These are phyloP conservation scores for Rhodocollybia butyracea DNA, from an alignment of 768 basidiomycete species.

Conservation along the genomic window DNA sequence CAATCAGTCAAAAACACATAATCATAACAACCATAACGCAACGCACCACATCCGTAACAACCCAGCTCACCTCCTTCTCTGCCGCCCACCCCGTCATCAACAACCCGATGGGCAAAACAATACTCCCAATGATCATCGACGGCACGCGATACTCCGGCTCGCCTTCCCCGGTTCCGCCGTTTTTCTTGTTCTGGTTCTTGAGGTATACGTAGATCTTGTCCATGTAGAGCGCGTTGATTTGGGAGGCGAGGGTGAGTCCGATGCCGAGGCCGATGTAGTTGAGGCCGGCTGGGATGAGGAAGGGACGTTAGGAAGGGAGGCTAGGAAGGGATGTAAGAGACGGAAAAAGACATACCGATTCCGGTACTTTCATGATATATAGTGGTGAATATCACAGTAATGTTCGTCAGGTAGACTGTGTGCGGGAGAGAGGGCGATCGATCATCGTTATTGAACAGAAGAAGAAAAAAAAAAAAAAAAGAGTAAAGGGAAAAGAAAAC, in stretches of 20 bases:
- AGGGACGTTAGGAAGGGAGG: too few relatives aligned
- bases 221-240: constrained; percentile 53
- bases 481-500: too few relatives aligned
- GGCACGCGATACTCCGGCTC: constrained; percentile 53
- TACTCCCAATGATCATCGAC: constrained; percentile 53
- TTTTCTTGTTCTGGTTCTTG: constrained; percentile 38
- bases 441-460: neutral
- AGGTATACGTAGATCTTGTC: constrained; percentile 53
- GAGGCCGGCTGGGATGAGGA: constrained; percentile 38
- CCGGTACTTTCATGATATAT: constrained; percentile 54
- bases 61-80: constrained; percentile 58
- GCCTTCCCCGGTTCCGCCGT: constrained; percentile 28
- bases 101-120: constrained; percentile 63
- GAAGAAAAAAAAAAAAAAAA: too few relatives aligned
- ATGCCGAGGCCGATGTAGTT: constrained; percentile 72
- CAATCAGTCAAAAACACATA: neutral
- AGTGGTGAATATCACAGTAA: constrained; percentile 54
- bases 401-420: constrained; percentile 68
- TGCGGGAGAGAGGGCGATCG: neutral
- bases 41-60: constrained; percentile 52
- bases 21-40: neutral
- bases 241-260: constrained; percentile 51
- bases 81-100: constrained; percentile 72
- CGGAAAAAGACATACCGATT: constrained; percentile 23
- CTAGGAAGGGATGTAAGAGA: neutral